These are phyloP conservation scores for Orbilia oligospora DNA, from an alignment of 2,329 filamentous ascomycete genomes.

Conservation along the genomic window DNA sequence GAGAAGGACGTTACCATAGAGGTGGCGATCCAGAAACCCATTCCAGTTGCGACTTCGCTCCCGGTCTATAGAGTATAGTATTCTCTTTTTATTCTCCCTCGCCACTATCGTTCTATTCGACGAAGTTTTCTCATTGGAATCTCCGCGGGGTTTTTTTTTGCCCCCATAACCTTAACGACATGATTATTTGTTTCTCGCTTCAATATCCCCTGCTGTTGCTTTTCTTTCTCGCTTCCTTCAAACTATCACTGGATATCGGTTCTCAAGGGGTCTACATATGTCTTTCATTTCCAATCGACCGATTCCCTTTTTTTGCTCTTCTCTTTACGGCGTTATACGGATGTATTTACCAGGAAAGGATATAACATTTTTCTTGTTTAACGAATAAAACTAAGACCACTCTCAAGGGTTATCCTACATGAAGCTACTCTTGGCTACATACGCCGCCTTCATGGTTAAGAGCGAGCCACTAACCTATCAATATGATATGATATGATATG, in stretches of 20 bases:
- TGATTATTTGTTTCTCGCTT: not conserved
- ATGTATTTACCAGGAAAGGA: conserved; percentile 9
- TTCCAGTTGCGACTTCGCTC: conserved; percentile 29
- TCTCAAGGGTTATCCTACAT: not conserved
- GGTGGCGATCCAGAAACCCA: conserved; percentile 45
- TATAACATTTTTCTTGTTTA: not conserved
- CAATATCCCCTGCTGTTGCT: not conserved
- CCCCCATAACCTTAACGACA: conserved; percentile 1
- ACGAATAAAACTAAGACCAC: not conserved
- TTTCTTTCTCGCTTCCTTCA: not conserved
- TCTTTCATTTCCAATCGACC: not conserved
- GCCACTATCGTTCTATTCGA: conserved; percentile 6
- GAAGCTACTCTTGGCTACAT: not conserved
- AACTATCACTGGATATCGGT: not conserved
- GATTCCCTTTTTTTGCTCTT: not conserved
- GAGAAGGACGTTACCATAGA: conserved; percentile 48
- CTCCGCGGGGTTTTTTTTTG: too few relatives aligned
- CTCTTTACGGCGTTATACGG: conserved; percentile 9
- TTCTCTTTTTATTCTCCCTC: not conserved
- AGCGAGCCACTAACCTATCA: not conserved
- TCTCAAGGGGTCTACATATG: not conserved
- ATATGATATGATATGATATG: conserved; percentile 6
- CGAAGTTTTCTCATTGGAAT: not conserved
- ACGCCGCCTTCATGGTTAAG: not conserved
- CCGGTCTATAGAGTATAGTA: conserved; percentile 34